A percentile compares a stretch with the other conserved stretches of the same genome.
These are phyloP conservation scores for Suillus subalutaceus DNA, from an alignment of 768 basidiomycete genomes.

Conservation along the genomic window DNA sequence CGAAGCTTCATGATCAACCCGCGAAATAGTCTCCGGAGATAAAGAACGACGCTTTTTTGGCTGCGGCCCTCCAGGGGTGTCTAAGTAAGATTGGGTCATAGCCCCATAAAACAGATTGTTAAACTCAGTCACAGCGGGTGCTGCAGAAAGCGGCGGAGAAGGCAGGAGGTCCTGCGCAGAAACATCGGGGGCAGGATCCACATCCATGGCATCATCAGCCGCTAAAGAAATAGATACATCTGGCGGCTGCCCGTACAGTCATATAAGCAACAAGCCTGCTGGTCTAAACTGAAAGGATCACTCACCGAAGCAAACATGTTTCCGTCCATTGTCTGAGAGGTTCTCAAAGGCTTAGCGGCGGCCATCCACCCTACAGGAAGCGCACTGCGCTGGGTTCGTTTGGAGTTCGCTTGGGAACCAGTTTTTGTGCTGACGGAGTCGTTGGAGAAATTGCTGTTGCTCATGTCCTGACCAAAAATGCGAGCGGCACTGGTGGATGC, in stretches of 20 bases:
- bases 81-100: slow-evolving; percentile 51
- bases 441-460: slow-evolving; percentile 51
- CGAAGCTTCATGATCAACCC: slow-evolving; percentile 39
- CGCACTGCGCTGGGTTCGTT: slow-evolving; percentile 62
- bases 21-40: slow-evolving; percentile 51
- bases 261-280: slow-evolving; percentile 20
- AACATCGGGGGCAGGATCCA: slow-evolving; percentile 58
- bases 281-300: slow-evolving; percentile 14
- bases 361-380: slow-evolving; percentile 65
- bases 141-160: slow-evolving; percentile 49
- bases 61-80: slow-evolving; percentile 44
- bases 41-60: slow-evolving; percentile 61
- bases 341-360: slow-evolving; percentile 28
- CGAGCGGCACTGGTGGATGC: slow-evolving; percentile 68
- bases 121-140: slow-evolving; percentile 56
- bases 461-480: slow-evolving; percentile 74
- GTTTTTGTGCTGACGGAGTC: slow-evolving; percentile 30
- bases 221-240: slow-evolving; percentile 46
- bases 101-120: slow-evolving; percentile 62
- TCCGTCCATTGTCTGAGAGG: slow-evolving; percentile 26
- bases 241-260: slow-evolving; percentile 29
- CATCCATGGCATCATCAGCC: slow-evolving; percentile 76
- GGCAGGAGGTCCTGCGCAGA: slow-evolving; percentile 35
- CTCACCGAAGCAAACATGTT: slow-evolving; percentile 34
- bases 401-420: slow-evolving; percentile 44